phyloP scores from a whole-genome alignment of 768 basidiomycete species.

The Bullera alba region DNA sequence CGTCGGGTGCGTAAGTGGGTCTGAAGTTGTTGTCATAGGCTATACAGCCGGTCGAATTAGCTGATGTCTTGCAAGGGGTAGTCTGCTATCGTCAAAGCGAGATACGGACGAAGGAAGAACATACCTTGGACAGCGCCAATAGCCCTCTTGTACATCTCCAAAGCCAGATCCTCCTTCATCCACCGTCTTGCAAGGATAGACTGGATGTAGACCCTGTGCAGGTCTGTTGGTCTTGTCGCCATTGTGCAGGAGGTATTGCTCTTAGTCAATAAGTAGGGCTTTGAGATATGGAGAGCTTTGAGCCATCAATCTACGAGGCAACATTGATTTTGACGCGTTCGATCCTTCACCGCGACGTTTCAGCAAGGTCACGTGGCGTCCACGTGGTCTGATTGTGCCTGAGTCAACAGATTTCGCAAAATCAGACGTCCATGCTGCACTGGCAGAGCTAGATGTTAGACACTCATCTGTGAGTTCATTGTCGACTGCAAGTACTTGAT shows the following conservation, averaged over 20 bases:
- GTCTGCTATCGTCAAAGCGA: neutral
- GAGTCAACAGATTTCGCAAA: conserved; percentile 1
- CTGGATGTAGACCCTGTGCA: conserved; percentile 38
- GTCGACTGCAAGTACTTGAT: too few relatives aligned
- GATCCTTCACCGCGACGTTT: neutral
- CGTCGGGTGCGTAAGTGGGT: conserved; percentile 10
- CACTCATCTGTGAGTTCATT: too few relatives aligned
- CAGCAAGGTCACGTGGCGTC: too few relatives aligned
- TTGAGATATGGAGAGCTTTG: too few relatives aligned
- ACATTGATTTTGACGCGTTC: too few relatives aligned
- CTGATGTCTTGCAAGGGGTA: neutral
- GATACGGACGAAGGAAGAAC: conserved; percentile 1
- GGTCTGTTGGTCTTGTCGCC: conserved; percentile 10
- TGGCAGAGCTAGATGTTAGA: too few relatives aligned
- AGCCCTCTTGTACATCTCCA: conserved; percentile 39
- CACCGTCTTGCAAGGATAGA: conserved; percentile 32
- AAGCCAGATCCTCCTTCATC: conserved; percentile 22
- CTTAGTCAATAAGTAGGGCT: too few relatives aligned
- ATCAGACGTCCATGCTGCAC: too few relatives aligned
- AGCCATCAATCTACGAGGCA: too few relatives aligned
- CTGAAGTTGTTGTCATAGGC: conserved; percentile 13
- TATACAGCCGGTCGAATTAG: neutral
- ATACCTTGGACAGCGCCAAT: conserved; percentile 26
- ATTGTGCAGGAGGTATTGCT: too few relatives aligned
- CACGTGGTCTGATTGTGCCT: too few relatives aligned